Evolutionary conservation across 1,284 basidiomycete species (phyloP).

Genomic region (Trametes versicolor): DNA sequence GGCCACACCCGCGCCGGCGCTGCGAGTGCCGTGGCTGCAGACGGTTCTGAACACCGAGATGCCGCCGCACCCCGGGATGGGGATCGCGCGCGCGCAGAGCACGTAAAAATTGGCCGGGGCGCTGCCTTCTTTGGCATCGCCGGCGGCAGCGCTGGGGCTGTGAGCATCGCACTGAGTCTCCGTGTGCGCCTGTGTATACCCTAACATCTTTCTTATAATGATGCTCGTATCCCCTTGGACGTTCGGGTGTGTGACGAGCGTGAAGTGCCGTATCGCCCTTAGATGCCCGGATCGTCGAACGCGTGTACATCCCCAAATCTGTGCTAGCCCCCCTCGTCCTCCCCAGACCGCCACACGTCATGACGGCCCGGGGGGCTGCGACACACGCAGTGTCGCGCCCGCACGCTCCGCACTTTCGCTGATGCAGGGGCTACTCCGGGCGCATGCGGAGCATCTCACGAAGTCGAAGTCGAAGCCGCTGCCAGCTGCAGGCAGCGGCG

Average conservation of each 20-base stretch:
- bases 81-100: no score
- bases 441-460: neutral
- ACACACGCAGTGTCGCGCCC: neutral
- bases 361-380: no score
- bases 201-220: neutral
- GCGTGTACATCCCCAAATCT: neutral
- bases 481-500: neutral
- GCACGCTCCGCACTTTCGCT: neutral
- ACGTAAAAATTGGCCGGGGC: no score
- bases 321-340: neutral
- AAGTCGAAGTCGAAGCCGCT: slow-evolving; percentile 1
- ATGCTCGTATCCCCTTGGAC: no score
- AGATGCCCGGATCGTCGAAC: slow-evolving; percentile 4
- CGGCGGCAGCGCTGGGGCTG: neutral
- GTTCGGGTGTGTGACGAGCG: neutral
- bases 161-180: no score
- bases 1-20: neutral
- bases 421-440: neutral
- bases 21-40: neutral
- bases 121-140: neutral
- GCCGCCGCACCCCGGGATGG: no score
- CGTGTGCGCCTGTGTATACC: neutral
- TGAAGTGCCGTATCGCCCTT: neutral
- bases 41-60: no score
- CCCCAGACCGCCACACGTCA: neutral